phyloP scores from a whole-genome alignment of 106 monocot genomes.

The Xerophyta viscosa region DNA sequence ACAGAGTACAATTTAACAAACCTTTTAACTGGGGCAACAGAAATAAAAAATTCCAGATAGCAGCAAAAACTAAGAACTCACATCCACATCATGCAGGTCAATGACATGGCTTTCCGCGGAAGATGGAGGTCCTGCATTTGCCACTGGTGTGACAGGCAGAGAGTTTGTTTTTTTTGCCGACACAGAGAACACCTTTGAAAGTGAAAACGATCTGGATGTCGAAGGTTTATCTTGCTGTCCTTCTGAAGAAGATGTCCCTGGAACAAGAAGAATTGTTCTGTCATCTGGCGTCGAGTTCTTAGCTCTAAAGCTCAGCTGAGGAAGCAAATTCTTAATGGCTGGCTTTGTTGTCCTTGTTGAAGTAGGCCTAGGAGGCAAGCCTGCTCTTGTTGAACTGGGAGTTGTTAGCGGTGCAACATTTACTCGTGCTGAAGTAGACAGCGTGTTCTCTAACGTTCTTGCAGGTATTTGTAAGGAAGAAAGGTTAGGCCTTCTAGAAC shows the following conservation, averaged over 20 bases:
- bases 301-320: slow-evolving; percentile 45
- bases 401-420: slow-evolving; percentile 18
- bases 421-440: slow-evolving; percentile 34
- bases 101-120: slow-evolving; percentile 38
- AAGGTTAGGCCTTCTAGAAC: slow-evolving; percentile 46
- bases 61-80: slow-evolving; percentile 25
- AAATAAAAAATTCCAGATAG: too few relatives aligned
- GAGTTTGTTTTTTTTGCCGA: slow-evolving; percentile 55
- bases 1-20: too few relatives aligned
- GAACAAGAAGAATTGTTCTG: slow-evolving; percentile 41
- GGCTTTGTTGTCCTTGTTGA: slow-evolving; percentile 59
- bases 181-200: slow-evolving; percentile 47
- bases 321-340: slow-evolving; percentile 36
- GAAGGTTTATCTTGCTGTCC: slow-evolving; percentile 50
- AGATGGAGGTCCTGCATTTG: slow-evolving; percentile 16
- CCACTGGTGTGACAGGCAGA: slow-evolving; percentile 77
- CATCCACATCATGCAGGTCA: slow-evolving; percentile 41
- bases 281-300: slow-evolving; percentile 45
- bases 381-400: slow-evolving; percentile 53
- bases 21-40: too few relatives aligned
- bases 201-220: slow-evolving; percentile 40
- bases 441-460: slow-evolving; percentile 35
- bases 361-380: slow-evolving; percentile 81
- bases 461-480: slow-evolving; percentile 68
- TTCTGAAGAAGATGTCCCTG: slow-evolving; percentile 35